Evolutionary conservation across 164 flowering plant species (phyloP).

Genomic region (Warburgia ugandensis): DNA sequence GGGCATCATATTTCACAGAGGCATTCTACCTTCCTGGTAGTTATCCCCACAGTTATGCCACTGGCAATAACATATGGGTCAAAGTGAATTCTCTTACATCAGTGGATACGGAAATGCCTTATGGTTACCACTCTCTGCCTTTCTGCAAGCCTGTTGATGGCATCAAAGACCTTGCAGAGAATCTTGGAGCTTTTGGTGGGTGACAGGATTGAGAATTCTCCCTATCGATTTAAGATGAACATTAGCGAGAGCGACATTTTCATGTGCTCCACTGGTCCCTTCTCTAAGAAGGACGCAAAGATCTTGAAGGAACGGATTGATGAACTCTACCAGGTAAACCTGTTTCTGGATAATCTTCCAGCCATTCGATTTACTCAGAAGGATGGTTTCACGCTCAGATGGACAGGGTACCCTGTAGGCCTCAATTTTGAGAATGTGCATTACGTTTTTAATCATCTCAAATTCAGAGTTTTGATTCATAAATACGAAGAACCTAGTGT

Average conservation of each 20-base stretch:
- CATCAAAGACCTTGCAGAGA: conserved; percentile 25
- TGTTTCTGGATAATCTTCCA: conserved; percentile 4
- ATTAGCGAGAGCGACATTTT: conserved; percentile 1
- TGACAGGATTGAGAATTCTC: conserved; percentile 29
- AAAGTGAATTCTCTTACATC: conserved; percentile 34
- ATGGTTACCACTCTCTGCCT: conserved; percentile 24
- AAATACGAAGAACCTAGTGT: not conserved
- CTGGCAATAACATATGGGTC: conserved; percentile 9
- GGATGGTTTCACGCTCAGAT: conserved; percentile 1
- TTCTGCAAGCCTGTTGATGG: conserved; percentile 22
- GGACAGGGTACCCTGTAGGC: conserved; percentile 10
- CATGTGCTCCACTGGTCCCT: not conserved
- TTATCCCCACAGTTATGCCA: conserved; percentile 24
- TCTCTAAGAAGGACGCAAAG: not conserved
- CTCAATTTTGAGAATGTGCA: not conserved
- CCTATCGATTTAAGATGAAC: conserved; percentile 25
- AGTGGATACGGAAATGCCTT: conserved; percentile 29
- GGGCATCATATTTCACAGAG: too few species aligned
- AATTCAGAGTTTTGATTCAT: conserved; percentile 9
- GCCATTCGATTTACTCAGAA: conserved; percentile 5
- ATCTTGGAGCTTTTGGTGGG: conserved; percentile 32
- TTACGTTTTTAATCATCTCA: conserved; percentile 11
- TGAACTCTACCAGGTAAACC: conserved; percentile 8
- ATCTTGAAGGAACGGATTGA: conserved; percentile 1
- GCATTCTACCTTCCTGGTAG: conserved; percentile 27